Conservation (phyloP, 768 basidiomycete species). For the Dendrothele bispora region DNA sequence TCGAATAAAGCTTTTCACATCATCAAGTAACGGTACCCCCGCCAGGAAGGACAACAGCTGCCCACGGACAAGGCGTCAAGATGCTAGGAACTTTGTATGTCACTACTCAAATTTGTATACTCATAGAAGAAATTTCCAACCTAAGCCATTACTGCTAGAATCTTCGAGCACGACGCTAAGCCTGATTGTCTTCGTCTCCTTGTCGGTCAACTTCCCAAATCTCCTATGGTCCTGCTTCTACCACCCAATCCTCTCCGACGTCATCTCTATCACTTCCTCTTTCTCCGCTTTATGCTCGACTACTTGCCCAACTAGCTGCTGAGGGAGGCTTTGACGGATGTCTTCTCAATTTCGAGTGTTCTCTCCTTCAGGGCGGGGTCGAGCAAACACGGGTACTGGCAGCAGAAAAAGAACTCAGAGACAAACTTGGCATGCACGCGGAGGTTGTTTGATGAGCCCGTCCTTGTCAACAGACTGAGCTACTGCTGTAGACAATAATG, state of each 20-base stretch:
- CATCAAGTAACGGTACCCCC: slow-evolving; percentile 79
- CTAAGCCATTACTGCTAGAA: slow-evolving; percentile 38
- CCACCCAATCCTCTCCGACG: slow-evolving; percentile 24
- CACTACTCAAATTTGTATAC: neutral
- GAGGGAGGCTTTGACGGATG: slow-evolving; percentile 86
- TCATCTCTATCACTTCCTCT: slow-evolving; percentile 48
- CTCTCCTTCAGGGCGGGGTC: slow-evolving; percentile 43
- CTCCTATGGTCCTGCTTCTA: slow-evolving; percentile 49
- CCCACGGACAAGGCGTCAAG: slow-evolving; percentile 75
- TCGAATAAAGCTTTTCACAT: slow-evolving; percentile 87
- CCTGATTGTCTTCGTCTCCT: slow-evolving; percentile 64
- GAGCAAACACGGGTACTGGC: slow-evolving; percentile 64
- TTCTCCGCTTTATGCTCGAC: slow-evolving; percentile 66
- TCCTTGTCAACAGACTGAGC: neutral
- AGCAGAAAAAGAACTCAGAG: slow-evolving; percentile 69
- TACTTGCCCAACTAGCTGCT: slow-evolving; percentile 67
- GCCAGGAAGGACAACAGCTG: slow-evolving; percentile 76
- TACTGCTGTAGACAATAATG: too few relatives aligned
- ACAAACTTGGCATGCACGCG: slow-evolving; percentile 63
- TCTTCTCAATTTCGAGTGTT: slow-evolving; percentile 74
- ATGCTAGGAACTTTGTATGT: slow-evolving; percentile 78
- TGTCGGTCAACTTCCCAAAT: slow-evolving; percentile 53
- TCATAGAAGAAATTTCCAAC: neutral
- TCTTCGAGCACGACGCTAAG: slow-evolving; percentile 61
- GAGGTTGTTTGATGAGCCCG: slow-evolving; percentile 65